A percentile compares a stretch with the other conserved stretches of the same genome.
Evolutionary conservation across 441 rosid species (phyloP).

Genomic region (Eruca vesicaria): DNA sequence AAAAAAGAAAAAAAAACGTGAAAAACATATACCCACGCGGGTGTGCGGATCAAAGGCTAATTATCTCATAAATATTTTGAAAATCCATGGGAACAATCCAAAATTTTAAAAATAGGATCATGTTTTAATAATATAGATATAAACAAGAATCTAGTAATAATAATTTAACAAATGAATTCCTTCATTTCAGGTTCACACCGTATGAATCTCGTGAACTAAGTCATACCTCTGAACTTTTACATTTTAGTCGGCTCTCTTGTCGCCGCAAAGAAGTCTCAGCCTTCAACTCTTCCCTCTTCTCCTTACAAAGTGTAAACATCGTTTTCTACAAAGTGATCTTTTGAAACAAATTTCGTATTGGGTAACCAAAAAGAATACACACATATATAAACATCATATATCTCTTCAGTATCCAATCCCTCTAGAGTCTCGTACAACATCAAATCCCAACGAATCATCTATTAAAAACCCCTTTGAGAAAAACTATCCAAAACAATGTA

Average conservation of each 20-base stretch:
- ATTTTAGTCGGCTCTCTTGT: not conserved
- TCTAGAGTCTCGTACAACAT: not conserved
- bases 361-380: not conserved
- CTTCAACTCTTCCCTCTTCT: not conserved
- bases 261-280: constrained; percentile 1
- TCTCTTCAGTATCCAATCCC: not conserved
- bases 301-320: not conserved
- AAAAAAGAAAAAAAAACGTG: too few relatives aligned
- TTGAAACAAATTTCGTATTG: not conserved
- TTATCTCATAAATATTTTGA: too few relatives aligned
- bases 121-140: too few relatives aligned
- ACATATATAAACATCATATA: not conserved
- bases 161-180: not conserved
- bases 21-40: too few relatives aligned
- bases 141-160: too few relatives aligned
- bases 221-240: not conserved
- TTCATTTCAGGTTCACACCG: not conserved
- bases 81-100: too few relatives aligned
- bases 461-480: not conserved
- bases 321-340: not conserved
- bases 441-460: not conserved
- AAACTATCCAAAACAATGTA: not conserved
- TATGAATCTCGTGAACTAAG: constrained; percentile 3
- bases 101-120: too few relatives aligned
- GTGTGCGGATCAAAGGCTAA: too few relatives aligned